These are phyloP conservation scores for Ceratobasidium papillatum DNA, from an alignment of 1,284 basidiomycete genomes.

Conservation along the genomic window DNA sequence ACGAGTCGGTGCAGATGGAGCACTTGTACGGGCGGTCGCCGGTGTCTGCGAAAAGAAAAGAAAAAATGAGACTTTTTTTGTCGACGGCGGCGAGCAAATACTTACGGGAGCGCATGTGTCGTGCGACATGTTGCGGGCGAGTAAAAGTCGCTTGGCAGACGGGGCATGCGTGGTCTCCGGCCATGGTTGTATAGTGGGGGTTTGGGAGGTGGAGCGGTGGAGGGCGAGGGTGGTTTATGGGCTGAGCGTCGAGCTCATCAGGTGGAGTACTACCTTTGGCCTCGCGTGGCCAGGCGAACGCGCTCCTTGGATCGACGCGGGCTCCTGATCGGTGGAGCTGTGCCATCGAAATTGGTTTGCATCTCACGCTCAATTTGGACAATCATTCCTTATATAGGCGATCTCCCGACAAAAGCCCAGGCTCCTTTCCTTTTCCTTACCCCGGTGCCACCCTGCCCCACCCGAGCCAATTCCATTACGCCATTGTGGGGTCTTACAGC, in stretches of 20 bases:
- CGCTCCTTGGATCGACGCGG: conserved; percentile 5
- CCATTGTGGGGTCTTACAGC: background rate
- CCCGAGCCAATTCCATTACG: conserved; percentile 7
- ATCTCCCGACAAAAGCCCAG: conserved; percentile 26
- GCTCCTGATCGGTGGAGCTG: conserved; percentile 9
- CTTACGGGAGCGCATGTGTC: conserved; percentile 89
- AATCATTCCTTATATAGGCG: background rate
- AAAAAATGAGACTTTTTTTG: background rate
- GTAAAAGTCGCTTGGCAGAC: conserved; percentile 90
- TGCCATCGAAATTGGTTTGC: conserved; percentile 1
- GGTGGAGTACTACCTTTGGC: conserved; percentile 8
- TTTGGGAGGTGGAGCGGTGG: conserved; percentile 24
- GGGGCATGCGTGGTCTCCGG: conserved; percentile 76
- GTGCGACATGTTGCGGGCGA: conserved; percentile 86
- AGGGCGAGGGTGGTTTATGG: conserved; percentile 26
- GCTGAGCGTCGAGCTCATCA: conserved; percentile 16
- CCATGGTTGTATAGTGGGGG: conserved; percentile 57
- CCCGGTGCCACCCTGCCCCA: background rate
- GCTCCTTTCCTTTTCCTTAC: background rate
- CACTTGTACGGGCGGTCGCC: conserved; percentile 81
- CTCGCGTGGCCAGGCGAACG: conserved; percentile 7
- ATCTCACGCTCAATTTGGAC: background rate
- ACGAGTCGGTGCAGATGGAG: conserved; percentile 86
- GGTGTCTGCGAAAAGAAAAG: conserved; percentile 39
- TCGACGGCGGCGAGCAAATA: conserved; percentile 46